phyloP scores from a whole-genome alignment of 1,284 basidiomycete species.

The Ceratobasidium sp. region DNA sequence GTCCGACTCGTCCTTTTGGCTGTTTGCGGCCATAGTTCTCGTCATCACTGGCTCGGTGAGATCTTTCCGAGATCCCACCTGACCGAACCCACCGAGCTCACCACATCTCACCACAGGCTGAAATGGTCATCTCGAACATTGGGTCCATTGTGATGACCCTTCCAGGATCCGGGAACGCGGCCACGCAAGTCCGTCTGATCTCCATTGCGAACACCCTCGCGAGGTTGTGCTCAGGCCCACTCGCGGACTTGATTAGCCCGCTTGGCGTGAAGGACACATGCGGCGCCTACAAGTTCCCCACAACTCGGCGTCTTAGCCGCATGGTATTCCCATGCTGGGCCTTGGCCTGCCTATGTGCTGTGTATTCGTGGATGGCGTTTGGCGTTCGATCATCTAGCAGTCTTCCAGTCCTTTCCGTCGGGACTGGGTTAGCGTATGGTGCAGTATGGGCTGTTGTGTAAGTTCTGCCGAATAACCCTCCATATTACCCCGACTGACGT shows the following conservation, averaged over 20 bases:
- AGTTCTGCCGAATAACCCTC: slow-evolving; percentile 52
- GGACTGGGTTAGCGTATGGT: slow-evolving; percentile 74
- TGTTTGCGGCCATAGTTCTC: slow-evolving; percentile 59
- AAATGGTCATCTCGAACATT: slow-evolving; percentile 84
- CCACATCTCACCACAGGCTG: slow-evolving; percentile 61
- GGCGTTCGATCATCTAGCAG: slow-evolving; percentile 61
- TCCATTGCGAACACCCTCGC: slow-evolving; percentile 76
- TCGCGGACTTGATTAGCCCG: slow-evolving; percentile 73
- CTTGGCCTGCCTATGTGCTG: slow-evolving; percentile 60
- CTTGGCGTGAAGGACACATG: slow-evolving; percentile 54
- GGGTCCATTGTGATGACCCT: slow-evolving; percentile 77
- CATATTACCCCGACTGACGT: slow-evolving; percentile 6
- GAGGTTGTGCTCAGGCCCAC: slow-evolving; percentile 72
- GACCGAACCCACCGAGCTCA: background rate
- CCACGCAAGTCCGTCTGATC: slow-evolving; percentile 74
- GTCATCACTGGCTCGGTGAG: slow-evolving; percentile 63
- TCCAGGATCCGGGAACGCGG: slow-evolving; percentile 53
- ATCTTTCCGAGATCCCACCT: background rate
- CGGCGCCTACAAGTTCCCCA: slow-evolving; percentile 57
- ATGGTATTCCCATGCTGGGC: slow-evolving; percentile 66
- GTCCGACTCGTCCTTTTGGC: slow-evolving; percentile 70
- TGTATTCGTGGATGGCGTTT: slow-evolving; percentile 66
- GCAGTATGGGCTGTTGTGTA: slow-evolving; percentile 74
- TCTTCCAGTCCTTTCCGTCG: slow-evolving; percentile 71
- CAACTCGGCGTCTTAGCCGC: slow-evolving; percentile 68